Base-by-base conservation (phyloP, 495 filamentous ascomycete species). In the Talaromyces nanjingensis region DNA sequence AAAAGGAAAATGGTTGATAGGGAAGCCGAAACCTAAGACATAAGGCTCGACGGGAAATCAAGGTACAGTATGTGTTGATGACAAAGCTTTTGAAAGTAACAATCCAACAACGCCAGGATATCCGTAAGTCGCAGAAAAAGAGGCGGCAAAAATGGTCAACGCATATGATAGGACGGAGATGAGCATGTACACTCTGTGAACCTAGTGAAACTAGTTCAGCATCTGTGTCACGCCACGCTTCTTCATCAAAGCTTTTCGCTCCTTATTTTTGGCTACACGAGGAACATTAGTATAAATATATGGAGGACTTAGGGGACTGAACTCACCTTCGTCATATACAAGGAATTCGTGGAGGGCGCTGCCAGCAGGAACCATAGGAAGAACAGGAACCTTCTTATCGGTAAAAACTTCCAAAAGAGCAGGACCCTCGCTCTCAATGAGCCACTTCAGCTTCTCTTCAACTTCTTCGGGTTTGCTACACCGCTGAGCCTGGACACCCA, bases 281-380 rank as follows among this genome's bases (percentile, higher is more conserved):
- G 34, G n/a, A 42, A 62, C 45, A 67, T 69, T 77, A 65, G 52
- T 7, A 76, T 75, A 66, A 63, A 66, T 49, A 64, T 11, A 54
- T 20, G 16, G n/a, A 3, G 1, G 25, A 18, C 24, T 47, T 20
- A 18, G 20, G 1, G 37, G 37, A 16, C 37, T n/a, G 37, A 16
- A 63, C 76, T 67, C 73, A 92, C 90, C 86, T 82, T 85, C 81
- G 73, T 98, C 93, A 74, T 91, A 98, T 20, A 93, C 82, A 70
- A 97, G 77, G 79, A 98, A 96, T 77, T 98, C 96, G 71, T 98
- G 91, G 67, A 98, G 81, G 64, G 82, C 96, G 64, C 81, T 86
- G 33, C 96, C 94, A 33, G 83, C 87, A 24, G 93, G 92, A 57
- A 98, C 94, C 94, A 98, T 98, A 20, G 94, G 94, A 60, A 98